Evolutionary conservation across 2,329 filamentous ascomycete genomes (phyloP), one percentile per base, ranked within the genome.

Genomic region (Colletotrichum paranaense): DNA sequence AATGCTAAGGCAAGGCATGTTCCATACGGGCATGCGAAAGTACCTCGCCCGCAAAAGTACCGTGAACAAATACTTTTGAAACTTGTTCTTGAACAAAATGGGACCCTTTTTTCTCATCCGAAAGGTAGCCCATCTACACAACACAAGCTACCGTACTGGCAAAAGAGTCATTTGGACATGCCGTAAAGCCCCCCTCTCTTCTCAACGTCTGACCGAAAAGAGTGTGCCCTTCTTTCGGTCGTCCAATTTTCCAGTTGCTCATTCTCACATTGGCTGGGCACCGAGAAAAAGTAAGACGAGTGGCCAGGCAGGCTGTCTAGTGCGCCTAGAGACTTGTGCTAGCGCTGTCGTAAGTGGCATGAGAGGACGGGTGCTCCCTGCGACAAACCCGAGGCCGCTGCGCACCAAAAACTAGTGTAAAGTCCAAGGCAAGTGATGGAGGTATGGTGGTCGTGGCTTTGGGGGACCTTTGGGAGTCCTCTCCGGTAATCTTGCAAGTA

Each of bases 331-430:
- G 38, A 12, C 49, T 30, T 42, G 28, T 59, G 12, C 46, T 55
- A 46, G 68, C 59, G 55, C n/a, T 24, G 32, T 46, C 55, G 8
- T 42, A 67, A 55, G 67, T 46, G 62, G 67, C 32, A 32, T 62
- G n/a, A 12, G 12, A 67, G 22, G 46, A 49, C 57, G 35, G 63
- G 35, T 57, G 35, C 42, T 35, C 68, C 68, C 42, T 71, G 63
- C 55, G n/a, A 67, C 46, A 67, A 49, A 42, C 38, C 42, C 55
- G 55, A 38, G n/a, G 52, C 60, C 67, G 35, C 49, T 35, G 35
- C 42, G 16, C 7, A 42, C 26, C 38, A 32, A 65, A 5, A 22
- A 16, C 22, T 8, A 26, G 26, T 26, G 26, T 26, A 46, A 14
- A 49, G n/a, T 26, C 49, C 38, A 42, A 22, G 14, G 4, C 3